Conservation (phyloP, 2,329 filamentous ascomycete species). For the Dactylellina haptotyla region DNA sequence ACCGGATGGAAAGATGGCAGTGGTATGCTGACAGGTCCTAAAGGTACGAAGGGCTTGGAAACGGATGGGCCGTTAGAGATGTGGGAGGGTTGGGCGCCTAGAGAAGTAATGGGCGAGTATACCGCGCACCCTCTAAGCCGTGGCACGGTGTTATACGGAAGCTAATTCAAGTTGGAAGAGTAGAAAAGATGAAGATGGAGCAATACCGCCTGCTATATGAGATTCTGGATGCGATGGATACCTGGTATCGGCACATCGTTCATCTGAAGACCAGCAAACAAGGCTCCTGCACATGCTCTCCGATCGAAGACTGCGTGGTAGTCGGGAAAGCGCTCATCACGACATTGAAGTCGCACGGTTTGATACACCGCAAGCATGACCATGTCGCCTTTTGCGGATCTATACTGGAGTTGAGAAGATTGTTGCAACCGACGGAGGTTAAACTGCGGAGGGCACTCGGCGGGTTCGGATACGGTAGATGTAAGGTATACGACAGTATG, state of each 20-base stretch:
- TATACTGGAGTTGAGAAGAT: conserved; percentile 8
- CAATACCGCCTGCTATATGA: not conserved
- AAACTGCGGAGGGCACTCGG: conserved; percentile 7
- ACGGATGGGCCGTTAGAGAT: conserved; percentile 9
- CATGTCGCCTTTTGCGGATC: not conserved
- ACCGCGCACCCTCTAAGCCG: not conserved
- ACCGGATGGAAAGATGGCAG: conserved; percentile 5
- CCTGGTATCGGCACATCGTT: conserved; percentile 21
- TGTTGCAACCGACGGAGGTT: conserved; percentile 18
- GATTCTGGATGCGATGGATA: not conserved
- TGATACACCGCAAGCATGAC: conserved; percentile 5
- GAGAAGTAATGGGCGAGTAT: conserved; percentile 10
- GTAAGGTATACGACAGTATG: conserved; percentile 36
- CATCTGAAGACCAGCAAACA: conserved; percentile 21
- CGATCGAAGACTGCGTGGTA: conserved; percentile 25
- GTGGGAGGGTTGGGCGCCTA: conserved; percentile 34
- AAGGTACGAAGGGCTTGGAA: not conserved
- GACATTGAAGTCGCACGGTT: not conserved
- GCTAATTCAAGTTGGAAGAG: not conserved
- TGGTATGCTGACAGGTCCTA: conserved; percentile 11
- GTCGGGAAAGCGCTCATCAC: conserved; percentile 2
- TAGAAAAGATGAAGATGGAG: conserved; percentile 31
- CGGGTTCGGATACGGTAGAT: conserved; percentile 23
- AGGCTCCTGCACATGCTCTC: conserved; percentile 25
- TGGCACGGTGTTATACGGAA: not conserved